These are phyloP conservation scores for Endoconidiophora laricicola DNA, from an alignment of 2,329 filamentous ascomycete genomes.

Conservation along the genomic window DNA sequence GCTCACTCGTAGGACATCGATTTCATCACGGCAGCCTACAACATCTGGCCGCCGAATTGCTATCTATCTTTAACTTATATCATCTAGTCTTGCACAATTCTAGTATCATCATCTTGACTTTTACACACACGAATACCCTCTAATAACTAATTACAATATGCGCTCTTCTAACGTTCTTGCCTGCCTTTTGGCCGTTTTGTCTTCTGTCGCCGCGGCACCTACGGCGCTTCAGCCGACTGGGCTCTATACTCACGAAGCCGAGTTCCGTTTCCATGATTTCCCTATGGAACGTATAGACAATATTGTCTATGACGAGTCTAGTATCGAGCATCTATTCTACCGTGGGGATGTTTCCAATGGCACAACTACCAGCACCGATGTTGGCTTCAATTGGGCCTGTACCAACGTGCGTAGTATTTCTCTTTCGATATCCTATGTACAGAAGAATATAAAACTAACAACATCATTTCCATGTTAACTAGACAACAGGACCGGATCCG, in stretches of 20 bases:
- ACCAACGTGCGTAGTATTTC: slow-evolving; percentile 6
- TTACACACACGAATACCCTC: neutral
- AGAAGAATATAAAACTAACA: neutral
- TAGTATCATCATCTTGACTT: too few species aligned
- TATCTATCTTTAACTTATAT: too few species aligned
- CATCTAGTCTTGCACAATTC: too few species aligned
- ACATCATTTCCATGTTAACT: neutral
- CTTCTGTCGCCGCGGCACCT: neutral
- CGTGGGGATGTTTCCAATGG: neutral
- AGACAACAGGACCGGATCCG: slow-evolving; percentile 10
- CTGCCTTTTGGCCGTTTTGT: neutral
- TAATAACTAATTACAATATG: neutral
- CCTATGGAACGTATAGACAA: neutral
- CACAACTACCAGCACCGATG: neutral
- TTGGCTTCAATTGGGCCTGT: slow-evolving; percentile 12
- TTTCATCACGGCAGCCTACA: too few species aligned
- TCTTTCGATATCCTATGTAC: neutral
- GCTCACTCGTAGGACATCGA: too few species aligned
- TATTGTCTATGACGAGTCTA: neutral
- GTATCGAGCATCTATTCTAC: neutral
- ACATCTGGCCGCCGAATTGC: too few species aligned
- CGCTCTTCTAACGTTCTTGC: neutral
- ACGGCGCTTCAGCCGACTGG: neutral
- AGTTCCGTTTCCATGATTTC: neutral
- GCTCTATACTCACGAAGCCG: neutral